Evolutionary conservation across 129 eudicot species (phyloP).

Genomic region (Logfia minima): DNA sequence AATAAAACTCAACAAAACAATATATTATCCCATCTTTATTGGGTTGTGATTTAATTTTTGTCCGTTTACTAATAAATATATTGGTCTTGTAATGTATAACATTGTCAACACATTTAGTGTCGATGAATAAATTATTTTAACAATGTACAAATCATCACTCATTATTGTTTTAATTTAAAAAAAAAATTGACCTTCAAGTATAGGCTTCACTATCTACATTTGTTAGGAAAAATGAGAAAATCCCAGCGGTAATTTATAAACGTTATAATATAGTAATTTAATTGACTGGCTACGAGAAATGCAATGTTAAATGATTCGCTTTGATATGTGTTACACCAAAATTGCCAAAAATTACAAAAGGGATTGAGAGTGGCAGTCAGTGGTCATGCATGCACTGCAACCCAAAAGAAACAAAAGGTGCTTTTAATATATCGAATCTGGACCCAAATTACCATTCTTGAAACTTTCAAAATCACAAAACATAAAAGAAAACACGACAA

Average conservation of each 20-base stretch:
- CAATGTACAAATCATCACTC: no score
- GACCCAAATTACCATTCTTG: conserved; percentile 33
- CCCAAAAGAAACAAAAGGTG: conserved; percentile 39
- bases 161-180: no score
- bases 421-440: conserved; percentile 32
- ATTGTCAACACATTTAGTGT: no score
- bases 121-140: no score
- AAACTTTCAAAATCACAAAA: conserved; percentile 38
- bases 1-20: no score
- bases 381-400: conserved; percentile 32
- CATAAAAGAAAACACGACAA: conserved; percentile 36
- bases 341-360: conserved; percentile 21
- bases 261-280: not conserved
- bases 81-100: no score
- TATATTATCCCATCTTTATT: no score
- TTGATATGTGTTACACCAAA: not conserved
- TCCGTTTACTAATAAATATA: no score
- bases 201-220: no score
- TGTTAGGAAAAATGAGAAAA: not conserved
- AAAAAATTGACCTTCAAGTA: no score
- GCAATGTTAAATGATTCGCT: not conserved
- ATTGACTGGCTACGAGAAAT: not conserved
- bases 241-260: not conserved
- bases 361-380: conserved; percentile 23
- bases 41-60: no score